Conservation (phyloP, 257 asterid genomes). For the Cinchona pubescens region DNA sequence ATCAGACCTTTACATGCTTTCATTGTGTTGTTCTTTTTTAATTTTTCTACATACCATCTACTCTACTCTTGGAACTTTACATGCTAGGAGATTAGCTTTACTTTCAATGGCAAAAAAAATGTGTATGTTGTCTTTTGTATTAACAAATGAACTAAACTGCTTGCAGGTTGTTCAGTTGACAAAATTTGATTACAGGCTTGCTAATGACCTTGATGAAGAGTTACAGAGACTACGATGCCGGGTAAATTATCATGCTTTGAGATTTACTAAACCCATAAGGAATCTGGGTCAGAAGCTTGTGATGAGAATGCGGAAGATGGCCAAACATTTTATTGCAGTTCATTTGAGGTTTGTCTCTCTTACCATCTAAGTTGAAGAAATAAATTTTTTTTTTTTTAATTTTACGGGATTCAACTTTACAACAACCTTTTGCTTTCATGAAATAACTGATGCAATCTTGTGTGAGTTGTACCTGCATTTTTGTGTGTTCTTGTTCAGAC, state of each 20-base stretch:
- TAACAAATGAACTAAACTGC: slow-evolving; percentile 18
- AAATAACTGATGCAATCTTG: background rate
- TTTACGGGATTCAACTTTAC: background rate
- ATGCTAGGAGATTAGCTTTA: background rate
- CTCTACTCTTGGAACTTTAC: background rate
- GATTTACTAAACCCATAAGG: slow-evolving; percentile 81
- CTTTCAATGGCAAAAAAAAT: background rate
- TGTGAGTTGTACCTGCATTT: background rate
- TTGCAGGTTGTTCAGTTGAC: slow-evolving; percentile 98
- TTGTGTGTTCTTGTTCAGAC: background rate
- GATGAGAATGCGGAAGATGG: slow-evolving; percentile 75
- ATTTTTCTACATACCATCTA: background rate
- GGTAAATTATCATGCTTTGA: slow-evolving; percentile 86
- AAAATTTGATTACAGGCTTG: slow-evolving; percentile 93
- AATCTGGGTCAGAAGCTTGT: slow-evolving; percentile 79
- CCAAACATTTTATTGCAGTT: slow-evolving; percentile 80
- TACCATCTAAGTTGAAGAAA: slow-evolving; percentile 1
- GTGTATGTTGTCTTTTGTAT: background rate
- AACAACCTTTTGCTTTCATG: background rate
- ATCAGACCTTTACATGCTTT: background rate
- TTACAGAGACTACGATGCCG: slow-evolving; percentile 92
- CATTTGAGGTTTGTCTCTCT: slow-evolving; percentile 72
- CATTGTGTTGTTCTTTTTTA: background rate
- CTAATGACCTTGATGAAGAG: slow-evolving; percentile 81
- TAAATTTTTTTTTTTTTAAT: background rate